Evolutionary conservation across 2,329 filamentous ascomycete genomes (phyloP).

Genomic region (Fusarium nanum): DNA sequence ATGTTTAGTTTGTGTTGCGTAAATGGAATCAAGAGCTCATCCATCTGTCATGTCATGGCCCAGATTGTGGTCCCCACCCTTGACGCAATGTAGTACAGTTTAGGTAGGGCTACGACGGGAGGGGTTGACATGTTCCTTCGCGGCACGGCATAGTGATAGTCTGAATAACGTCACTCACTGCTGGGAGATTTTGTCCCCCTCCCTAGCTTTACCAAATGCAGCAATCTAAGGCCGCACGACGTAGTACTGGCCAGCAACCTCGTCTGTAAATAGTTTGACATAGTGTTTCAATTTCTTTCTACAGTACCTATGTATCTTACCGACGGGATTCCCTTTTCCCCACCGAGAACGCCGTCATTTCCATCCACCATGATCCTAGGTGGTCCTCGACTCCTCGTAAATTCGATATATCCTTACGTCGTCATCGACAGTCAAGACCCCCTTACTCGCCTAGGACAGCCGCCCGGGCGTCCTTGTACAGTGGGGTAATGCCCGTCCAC

Average conservation of each 20-base stretch:
- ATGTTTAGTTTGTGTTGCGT: not conserved
- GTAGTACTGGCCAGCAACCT: conserved; percentile 3
- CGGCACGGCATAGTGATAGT: conserved; percentile 17
- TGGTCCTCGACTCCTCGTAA: not conserved
- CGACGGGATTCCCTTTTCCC: conserved; percentile 6
- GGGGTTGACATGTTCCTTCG: conserved; percentile 3
- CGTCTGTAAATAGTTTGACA: conserved; percentile 1
- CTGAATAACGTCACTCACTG: conserved; percentile 35
- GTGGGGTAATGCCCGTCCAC: conserved; percentile 84
- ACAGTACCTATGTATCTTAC: not conserved
- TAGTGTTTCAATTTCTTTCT: conserved; percentile 7
- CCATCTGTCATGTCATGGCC: conserved; percentile 5
- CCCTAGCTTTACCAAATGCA: conserved; percentile 20
- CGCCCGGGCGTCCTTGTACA: conserved; percentile 75
- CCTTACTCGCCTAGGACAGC: conserved; percentile 61
- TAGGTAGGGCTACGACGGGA: not conserved
- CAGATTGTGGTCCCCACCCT: conserved; percentile 6
- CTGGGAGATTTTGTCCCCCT: not conserved
- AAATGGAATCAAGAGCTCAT: not conserved
- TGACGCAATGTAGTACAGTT: conserved; percentile 27
- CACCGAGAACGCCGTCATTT: conserved; percentile 25
- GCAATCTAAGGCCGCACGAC: conserved; percentile 8
- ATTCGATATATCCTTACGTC: conserved; percentile 4
- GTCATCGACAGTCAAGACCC: not conserved
- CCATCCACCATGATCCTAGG: not conserved